phyloP scores from a whole-genome alignment of 148 eudicot species.

The Diospyros kaki region DNA sequence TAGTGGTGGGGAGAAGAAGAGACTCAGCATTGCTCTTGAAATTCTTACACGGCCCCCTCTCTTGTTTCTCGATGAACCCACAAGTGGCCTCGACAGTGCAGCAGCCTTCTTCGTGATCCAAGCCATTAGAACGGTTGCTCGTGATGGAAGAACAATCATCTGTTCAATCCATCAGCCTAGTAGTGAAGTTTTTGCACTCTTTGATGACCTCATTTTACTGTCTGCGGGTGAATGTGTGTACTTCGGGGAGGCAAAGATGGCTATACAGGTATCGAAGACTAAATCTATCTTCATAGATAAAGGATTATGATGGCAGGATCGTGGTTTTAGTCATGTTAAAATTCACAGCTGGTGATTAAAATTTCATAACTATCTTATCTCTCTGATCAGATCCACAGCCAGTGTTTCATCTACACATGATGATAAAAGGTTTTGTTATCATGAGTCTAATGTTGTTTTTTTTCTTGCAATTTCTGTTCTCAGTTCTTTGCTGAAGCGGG shows the following conservation, averaged over 20 bases:
- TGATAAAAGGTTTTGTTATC: no score
- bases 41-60: slow-evolving; percentile 62
- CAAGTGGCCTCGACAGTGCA: slow-evolving; percentile 86
- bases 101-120: slow-evolving; percentile 83
- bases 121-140: slow-evolving; percentile 62
- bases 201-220: slow-evolving; percentile 68
- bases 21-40: slow-evolving; percentile 79
- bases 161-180: slow-evolving; percentile 91
- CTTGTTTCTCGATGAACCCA: slow-evolving; percentile 85
- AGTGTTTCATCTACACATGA: no score
- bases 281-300: no score
- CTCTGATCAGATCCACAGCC: not conserved
- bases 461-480: not conserved
- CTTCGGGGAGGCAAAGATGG: slow-evolving; percentile 75
- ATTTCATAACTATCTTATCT: not conserved
- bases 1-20: slow-evolving; percentile 81
- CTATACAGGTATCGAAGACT: slow-evolving; percentile 36
- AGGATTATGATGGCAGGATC: not conserved
- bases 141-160: slow-evolving; percentile 65
- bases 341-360: not conserved
- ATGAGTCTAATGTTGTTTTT: no score
- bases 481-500: slow-evolving; percentile 93
- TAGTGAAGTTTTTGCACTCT: slow-evolving; percentile 82
- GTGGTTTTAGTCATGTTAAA: not conserved
- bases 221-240: slow-evolving; percentile 73